A percentile compares a stretch with the other conserved stretches of the same genome.
phyloP scores from a whole-genome alignment of 2,329 filamentous ascomycete species.

The Fusarium drepaniforme region DNA sequence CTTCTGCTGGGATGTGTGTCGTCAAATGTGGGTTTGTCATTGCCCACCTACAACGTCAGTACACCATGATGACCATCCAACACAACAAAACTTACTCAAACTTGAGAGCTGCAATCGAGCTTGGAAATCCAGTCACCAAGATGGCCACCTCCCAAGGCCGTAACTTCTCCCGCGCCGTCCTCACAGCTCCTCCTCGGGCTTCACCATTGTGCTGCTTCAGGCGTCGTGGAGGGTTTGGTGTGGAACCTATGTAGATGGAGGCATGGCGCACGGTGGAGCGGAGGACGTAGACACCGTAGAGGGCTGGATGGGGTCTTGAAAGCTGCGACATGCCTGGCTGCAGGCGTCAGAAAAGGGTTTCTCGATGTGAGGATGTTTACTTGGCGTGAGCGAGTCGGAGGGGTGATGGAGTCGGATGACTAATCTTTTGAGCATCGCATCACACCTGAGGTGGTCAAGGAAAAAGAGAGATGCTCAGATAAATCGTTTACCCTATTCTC shows the following conservation, averaged over 20 bases:
- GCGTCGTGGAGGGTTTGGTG: constrained; percentile 86
- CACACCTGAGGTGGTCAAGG: not conserved
- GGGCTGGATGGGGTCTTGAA: constrained; percentile 78
- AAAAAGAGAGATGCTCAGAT: not conserved
- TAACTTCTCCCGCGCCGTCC: constrained; percentile 75
- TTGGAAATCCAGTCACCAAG: constrained; percentile 90
- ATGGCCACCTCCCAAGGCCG: constrained; percentile 94
- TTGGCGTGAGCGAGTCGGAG: constrained; percentile 36
- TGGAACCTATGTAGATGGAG: constrained; percentile 90
- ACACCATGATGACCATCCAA: not conserved
- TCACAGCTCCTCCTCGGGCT: constrained; percentile 81
- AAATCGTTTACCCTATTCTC: not conserved
- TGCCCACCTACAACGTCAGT: constrained; percentile 76
- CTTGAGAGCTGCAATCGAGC: constrained; percentile 87
- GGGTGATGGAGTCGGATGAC: constrained; percentile 38
- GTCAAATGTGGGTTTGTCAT: constrained; percentile 88
- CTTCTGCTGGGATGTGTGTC: constrained; percentile 77
- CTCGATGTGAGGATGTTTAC: constrained; percentile 26
- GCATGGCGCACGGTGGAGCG: constrained; percentile 81
- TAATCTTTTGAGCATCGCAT: constrained; percentile 30
- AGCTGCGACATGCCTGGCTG: constrained; percentile 54
- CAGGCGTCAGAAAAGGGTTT: not conserved
- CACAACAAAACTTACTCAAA: constrained; percentile 79
- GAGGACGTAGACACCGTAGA: constrained; percentile 94
- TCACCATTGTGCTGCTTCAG: constrained; percentile 93